Percentiles rank a stretch among this genome's conserved stretches.
Evolutionary conservation across 23 red algal species (phyloP).

Genomic region (Chondrus crispus): DNA sequence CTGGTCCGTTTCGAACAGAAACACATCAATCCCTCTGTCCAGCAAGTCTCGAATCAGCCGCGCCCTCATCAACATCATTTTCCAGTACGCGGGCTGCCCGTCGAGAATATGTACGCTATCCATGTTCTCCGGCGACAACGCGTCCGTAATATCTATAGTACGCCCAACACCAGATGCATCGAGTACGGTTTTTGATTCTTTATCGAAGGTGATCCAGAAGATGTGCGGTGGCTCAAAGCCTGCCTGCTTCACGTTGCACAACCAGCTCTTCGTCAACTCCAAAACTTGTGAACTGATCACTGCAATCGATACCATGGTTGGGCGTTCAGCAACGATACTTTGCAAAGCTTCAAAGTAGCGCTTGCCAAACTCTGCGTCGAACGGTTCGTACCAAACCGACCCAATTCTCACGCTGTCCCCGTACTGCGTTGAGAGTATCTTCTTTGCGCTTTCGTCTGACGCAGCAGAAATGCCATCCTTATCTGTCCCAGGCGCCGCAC

Average conservation of each 20-base stretch:
- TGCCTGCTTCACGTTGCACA: constrained; percentile 60
- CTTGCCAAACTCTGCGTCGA: constrained; percentile 26
- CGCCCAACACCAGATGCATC: neutral
- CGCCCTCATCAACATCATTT: constrained; percentile 69
- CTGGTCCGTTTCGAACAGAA: constrained; percentile 71
- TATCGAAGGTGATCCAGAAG: constrained; percentile 49
- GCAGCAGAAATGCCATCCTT: no score
- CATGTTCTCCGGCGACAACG: constrained; percentile 22
- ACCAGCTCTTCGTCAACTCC: constrained; percentile 40
- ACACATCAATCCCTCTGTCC: constrained; percentile 59
- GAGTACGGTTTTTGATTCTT: constrained; percentile 16
- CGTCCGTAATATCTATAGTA: constrained; percentile 43
- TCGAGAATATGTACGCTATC: constrained; percentile 24
- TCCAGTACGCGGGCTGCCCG: constrained; percentile 59
- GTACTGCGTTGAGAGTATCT: constrained; percentile 1
- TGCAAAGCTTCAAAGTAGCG: constrained; percentile 40
- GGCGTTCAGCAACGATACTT: constrained; percentile 30
- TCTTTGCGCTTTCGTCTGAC: neutral
- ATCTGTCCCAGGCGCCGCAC: no score
- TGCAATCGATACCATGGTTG: constrained; percentile 59
- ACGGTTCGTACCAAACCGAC: constrained; percentile 31
- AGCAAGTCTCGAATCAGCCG: constrained; percentile 64
- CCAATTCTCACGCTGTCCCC: constrained; percentile 26
- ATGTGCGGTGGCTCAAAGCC: constrained; percentile 48
- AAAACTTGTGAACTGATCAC: constrained; percentile 51